Percentiles rank a stretch among this genome's conserved stretches.
Conservation (phyloP, 2,329 filamentous ascomycete species). For the Diaporthe citrichinensis region DNA sequence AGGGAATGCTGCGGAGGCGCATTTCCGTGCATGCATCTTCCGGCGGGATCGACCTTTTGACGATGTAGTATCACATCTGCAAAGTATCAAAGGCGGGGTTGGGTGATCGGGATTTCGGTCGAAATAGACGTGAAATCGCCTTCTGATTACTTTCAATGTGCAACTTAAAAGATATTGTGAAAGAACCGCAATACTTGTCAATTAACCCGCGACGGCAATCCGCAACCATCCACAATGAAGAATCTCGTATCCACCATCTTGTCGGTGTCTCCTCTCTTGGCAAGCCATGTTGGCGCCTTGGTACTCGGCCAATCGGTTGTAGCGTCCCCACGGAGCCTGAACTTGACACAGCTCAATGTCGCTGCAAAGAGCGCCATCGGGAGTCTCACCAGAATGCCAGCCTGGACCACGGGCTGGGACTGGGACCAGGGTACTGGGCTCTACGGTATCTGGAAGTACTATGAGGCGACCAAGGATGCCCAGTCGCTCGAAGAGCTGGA, state of each 20-base stretch:
- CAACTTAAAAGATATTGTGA: background rate
- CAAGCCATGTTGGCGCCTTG: constrained; percentile 6
- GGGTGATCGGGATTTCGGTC: background rate
- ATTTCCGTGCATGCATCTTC: background rate
- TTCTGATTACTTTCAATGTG: background rate
- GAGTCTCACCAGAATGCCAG: constrained; percentile 15
- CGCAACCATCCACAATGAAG: background rate
- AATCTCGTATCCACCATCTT: background rate
- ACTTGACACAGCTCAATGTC: constrained; percentile 12
- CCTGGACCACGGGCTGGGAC: constrained; percentile 12
- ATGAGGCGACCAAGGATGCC: background rate
- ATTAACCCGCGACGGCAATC: background rate
- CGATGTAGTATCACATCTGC: background rate
- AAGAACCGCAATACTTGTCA: background rate
- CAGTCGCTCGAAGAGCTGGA: background rate
- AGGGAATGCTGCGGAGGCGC: constrained; percentile 6
- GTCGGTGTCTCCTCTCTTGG: constrained; percentile 6
- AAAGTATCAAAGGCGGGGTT: background rate
- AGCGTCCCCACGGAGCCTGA: background rate
- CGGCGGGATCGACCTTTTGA: background rate
- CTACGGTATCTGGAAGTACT: constrained; percentile 14
- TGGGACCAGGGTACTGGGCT: constrained; percentile 9
- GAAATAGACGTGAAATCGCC: background rate
- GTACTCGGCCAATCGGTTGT: constrained; percentile 1
- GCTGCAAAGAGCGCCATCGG: constrained; percentile 13